phyloP scores from a whole-genome alignment of 1,139 yeast genomes.

The Yamadazyma dendronema region DNA sequence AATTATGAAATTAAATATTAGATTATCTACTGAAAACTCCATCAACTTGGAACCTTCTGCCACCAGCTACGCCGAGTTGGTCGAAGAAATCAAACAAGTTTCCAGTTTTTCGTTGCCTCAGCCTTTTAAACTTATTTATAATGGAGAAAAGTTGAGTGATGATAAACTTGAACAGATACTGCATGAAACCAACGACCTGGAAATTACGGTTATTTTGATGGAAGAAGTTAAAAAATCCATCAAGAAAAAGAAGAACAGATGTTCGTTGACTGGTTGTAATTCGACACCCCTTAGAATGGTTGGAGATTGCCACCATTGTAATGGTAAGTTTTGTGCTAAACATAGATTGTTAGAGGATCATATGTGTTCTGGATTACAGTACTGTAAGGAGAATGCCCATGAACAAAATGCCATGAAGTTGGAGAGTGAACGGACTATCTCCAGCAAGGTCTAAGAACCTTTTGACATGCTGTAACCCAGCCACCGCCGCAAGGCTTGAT shows the following conservation, averaged over 20 bases:
- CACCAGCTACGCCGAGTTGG: constrained; percentile 49
- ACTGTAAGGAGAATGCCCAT: constrained; percentile 79
- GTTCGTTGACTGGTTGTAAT: constrained; percentile 62
- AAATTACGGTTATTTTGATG: constrained; percentile 46
- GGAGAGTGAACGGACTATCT: constrained; percentile 43
- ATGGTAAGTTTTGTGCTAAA: constrained; percentile 83
- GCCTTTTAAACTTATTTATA: constrained; percentile 49
- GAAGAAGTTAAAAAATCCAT: constrained; percentile 35
- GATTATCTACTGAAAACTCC: constrained; percentile 43
- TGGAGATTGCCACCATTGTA: constrained; percentile 85
- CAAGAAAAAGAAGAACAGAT: constrained; percentile 53
- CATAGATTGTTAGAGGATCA: constrained; percentile 88
- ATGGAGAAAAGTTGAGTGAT: constrained; percentile 34
- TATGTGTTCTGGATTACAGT: constrained; percentile 72
- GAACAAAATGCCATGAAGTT: constrained; percentile 38
- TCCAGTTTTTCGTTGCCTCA: constrained; percentile 34
- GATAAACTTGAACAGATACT: constrained; percentile 4
- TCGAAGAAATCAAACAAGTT: constrained; percentile 42
- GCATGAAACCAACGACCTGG: constrained; percentile 14
- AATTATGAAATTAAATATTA: constrained; percentile 39
- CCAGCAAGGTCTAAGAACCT: constrained; percentile 21
- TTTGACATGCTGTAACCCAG: background rate
- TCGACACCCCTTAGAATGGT: constrained; percentile 76
- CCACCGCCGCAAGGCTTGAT: background rate
- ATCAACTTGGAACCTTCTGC: constrained; percentile 47